Evolutionary conservation across 2,329 filamentous ascomycete genomes (phyloP).

Genomic region (Chaetomiaceae sp.): DNA sequence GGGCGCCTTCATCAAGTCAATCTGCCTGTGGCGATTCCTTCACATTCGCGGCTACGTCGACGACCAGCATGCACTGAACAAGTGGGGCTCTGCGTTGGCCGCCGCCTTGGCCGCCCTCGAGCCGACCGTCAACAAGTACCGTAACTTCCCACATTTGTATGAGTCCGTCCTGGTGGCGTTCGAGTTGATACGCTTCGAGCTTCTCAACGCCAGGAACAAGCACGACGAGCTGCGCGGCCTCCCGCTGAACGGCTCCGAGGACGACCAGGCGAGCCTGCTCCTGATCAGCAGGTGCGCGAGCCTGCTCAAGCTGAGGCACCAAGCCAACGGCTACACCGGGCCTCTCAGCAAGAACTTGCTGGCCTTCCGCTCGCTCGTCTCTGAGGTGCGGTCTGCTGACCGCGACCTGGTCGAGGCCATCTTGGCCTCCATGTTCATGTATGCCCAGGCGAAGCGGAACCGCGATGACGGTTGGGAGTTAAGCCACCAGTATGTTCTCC

Average conservation of each 20-base stretch:
- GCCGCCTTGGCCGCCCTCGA: slow-evolving; percentile 59
- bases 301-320: slow-evolving; percentile 74
- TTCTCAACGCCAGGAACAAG: slow-evolving; percentile 64
- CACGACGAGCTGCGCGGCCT: slow-evolving; percentile 50
- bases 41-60: slow-evolving; percentile 84
- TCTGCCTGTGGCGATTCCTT: slow-evolving; percentile 82
- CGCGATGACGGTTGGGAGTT: slow-evolving; percentile 62
- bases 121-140: slow-evolving; percentile 42
- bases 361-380: slow-evolving; percentile 76
- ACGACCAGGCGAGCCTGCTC: slow-evolving; percentile 71
- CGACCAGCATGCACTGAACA: slow-evolving; percentile 68
- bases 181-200: slow-evolving; percentile 72
- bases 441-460: slow-evolving; percentile 68
- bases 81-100: slow-evolving; percentile 75
- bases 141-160: slow-evolving; percentile 50
- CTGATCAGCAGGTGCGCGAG: slow-evolving; percentile 83
- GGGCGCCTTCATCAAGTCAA: slow-evolving; percentile 60
- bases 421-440: slow-evolving; percentile 71
- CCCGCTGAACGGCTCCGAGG: slow-evolving; percentile 53
- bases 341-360: slow-evolving; percentile 86
- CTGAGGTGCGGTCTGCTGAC: slow-evolving; percentile 69
- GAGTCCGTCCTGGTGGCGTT: slow-evolving; percentile 78
- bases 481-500: slow-evolving; percentile 57
- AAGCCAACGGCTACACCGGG: slow-evolving; percentile 85
- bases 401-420: slow-evolving; percentile 82